Evolutionary conservation across 106 monocot species (phyloP).

Genomic region (Cymbidium sinense): DNA sequence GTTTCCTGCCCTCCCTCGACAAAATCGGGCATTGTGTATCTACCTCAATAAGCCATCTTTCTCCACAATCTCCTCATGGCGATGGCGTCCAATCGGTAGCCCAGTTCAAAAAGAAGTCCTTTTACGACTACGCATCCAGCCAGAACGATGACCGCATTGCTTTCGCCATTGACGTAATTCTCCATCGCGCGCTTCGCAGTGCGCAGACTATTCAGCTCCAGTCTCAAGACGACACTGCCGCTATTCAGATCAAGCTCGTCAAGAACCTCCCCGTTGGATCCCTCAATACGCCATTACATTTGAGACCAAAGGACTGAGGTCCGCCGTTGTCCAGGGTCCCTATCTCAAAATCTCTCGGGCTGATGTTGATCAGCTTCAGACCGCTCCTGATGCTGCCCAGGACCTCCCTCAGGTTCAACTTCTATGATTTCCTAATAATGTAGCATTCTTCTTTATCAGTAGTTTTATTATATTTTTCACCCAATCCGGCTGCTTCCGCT

Average conservation of each 20-base stretch:
- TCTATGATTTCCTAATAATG: no score
- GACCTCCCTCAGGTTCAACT: no score
- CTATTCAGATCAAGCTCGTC: no score
- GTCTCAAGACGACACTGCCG: slow-evolving; percentile 22
- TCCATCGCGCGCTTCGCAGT: slow-evolving; percentile 93
- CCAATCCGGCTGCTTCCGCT: no score
- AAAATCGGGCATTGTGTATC: slow-evolving; percentile 77
- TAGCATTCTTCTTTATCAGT: no score
- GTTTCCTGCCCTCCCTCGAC: slow-evolving; percentile 83
- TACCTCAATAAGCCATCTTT: slow-evolving; percentile 68
- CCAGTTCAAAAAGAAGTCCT: slow-evolving; percentile 69
- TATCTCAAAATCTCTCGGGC: no score
- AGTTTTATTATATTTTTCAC: no score
- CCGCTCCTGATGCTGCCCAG: no score
- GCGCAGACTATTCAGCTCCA: slow-evolving; percentile 55
- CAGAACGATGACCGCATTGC: slow-evolving; percentile 70
- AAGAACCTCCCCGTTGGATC: slow-evolving; percentile 87
- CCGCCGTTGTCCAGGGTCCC: slow-evolving; percentile 97
- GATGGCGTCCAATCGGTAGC: slow-evolving; percentile 88
- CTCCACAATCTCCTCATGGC: slow-evolving; percentile 71
- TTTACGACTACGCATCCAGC: slow-evolving; percentile 87
- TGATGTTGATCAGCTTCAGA: no score
- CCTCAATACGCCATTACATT: slow-evolving; percentile 59
- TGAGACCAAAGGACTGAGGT: slow-evolving; percentile 75
- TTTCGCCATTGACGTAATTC: slow-evolving; percentile 73